A percentile compares a stretch with the other conserved stretches of the same genome.
phyloP scores from a whole-genome alignment of 768 basidiomycete species.

The Auricularia auricula-judae region DNA sequence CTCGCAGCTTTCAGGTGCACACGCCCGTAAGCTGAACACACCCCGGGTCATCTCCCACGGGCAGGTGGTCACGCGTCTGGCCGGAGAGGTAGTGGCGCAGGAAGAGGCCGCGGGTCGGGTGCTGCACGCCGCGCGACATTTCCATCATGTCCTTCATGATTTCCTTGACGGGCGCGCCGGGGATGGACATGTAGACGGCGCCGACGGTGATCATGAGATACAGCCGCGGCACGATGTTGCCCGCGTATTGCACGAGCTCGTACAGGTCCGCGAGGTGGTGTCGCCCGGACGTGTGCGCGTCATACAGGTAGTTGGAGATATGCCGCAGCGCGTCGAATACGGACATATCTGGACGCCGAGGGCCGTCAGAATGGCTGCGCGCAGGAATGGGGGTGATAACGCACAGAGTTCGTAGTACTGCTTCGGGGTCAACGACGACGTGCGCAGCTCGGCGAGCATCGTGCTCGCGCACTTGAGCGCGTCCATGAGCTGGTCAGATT shows the following conservation, averaged over 20 bases:
- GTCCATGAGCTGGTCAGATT: conserved; percentile 96
- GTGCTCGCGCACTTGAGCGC: conserved; percentile 93
- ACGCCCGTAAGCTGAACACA: conserved; percentile 21
- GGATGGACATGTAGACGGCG: conserved; percentile 97
- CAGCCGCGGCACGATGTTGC: conserved; percentile 86
- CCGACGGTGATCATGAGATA: conserved; percentile 99
- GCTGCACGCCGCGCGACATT: conserved; percentile 94
- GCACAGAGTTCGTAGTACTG: conserved; percentile 97
- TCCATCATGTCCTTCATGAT: conserved; percentile 99
- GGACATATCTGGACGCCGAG: conserved; percentile 70
- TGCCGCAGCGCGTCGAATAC: conserved; percentile 95
- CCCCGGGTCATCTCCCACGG: conserved; percentile 77
- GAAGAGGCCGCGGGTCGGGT: conserved; percentile 94
- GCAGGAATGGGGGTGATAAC: conserved; percentile 12
- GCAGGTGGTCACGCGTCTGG: conserved; percentile 92
- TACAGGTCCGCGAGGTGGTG: conserved; percentile 98
- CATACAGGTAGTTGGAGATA: conserved; percentile 91
- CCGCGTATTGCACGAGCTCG: conserved; percentile 98
- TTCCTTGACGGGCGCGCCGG: conserved; percentile 95
- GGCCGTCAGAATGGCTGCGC: conserved; percentile 7
- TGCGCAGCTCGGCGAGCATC: conserved; percentile 94
- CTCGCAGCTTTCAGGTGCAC: not conserved
- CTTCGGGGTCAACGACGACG: conserved; percentile 86
- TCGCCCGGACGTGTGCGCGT: conserved; percentile 81
- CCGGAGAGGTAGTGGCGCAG: conserved; percentile 93